Percentiles rank a stretch among this genome's conserved stretches.
Conservation (phyloP, 1,284 basidiomycete species). For the Baeospora myosura region DNA sequence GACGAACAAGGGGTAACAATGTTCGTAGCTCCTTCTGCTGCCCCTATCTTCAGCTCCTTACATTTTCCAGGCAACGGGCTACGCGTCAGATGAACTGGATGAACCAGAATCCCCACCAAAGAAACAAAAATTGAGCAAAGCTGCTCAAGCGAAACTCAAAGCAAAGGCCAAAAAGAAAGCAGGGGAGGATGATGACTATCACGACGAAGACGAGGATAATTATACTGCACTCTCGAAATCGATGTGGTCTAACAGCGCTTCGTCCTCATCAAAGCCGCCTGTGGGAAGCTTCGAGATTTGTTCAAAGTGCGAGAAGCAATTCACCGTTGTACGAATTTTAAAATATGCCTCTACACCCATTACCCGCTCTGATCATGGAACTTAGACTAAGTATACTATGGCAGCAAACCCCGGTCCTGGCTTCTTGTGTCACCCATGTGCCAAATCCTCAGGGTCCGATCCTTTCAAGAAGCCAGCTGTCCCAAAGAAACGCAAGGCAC, state of each 20-base stretch:
- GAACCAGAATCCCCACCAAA: conserved; percentile 36
- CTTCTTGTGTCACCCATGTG: conserved; percentile 75
- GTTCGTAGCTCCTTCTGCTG: neutral
- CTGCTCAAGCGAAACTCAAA: conserved; percentile 38
- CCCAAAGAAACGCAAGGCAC: conserved; percentile 54
- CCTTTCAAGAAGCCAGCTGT: conserved; percentile 74
- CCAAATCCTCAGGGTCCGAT: conserved; percentile 66
- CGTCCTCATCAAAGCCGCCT: conserved; percentile 45
- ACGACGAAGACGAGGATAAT: conserved; percentile 43
- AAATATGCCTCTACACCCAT: neutral
- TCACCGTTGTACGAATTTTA: conserved; percentile 72
- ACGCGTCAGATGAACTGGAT: conserved; percentile 70
- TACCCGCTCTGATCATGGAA: conserved; percentile 3
- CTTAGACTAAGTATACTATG: conserved; percentile 79
- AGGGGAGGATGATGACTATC: conserved; percentile 36
- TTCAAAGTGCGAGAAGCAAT: conserved; percentile 75
- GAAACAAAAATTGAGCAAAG: conserved; percentile 35
- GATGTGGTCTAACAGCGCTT: conserved; percentile 31
- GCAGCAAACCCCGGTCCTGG: conserved; percentile 62
- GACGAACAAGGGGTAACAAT: neutral
- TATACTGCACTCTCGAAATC: conserved; percentile 56
- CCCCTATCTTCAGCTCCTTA: neutral
- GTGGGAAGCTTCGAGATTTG: conserved; percentile 81
- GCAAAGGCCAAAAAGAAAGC: conserved; percentile 44
- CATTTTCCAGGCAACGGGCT: conserved; percentile 27